These are phyloP conservation scores for Calvatia gigantea DNA, from an alignment of 768 basidiomycete genomes.

Conservation along the genomic window DNA sequence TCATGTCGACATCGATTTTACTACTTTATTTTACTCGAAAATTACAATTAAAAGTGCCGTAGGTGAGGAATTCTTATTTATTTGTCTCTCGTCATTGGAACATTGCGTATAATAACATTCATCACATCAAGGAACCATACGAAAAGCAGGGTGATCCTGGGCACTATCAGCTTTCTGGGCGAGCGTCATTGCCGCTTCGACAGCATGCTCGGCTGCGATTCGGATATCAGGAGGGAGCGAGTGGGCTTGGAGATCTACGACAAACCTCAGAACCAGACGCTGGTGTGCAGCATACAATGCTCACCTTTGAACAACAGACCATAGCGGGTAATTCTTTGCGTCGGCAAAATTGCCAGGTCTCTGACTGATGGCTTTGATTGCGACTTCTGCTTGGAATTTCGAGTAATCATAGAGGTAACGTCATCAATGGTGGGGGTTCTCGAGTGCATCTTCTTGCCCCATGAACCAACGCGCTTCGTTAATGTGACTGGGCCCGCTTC, in stretches of 20 bases:
- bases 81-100: not conserved
- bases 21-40: too few species aligned
- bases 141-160: slow-evolving; percentile 21
- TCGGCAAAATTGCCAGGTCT: slow-evolving; percentile 62
- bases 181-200: slow-evolving; percentile 23
- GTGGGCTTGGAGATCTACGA: slow-evolving; percentile 46
- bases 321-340: slow-evolving; percentile 63
- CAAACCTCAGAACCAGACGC: not conserved
- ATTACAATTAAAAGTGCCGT: too few species aligned
- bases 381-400: slow-evolving; percentile 5
- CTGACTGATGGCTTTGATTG: slow-evolving; percentile 31
- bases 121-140: not conserved
- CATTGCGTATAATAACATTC: not conserved
- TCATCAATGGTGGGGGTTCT: slow-evolving; percentile 2
- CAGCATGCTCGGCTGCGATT: slow-evolving; percentile 22
- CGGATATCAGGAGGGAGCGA: slow-evolving; percentile 41
- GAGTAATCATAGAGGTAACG: not conserved
- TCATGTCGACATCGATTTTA: too few species aligned
- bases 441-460: slow-evolving; percentile 16
- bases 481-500: not conserved
- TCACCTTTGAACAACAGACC: slow-evolving; percentile 57
- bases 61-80: too few species aligned
- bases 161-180: slow-evolving; percentile 22
- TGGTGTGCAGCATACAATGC: slow-evolving; percentile 10
- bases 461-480: slow-evolving; percentile 16